Evolutionary conservation across 208 protist species (phyloP), one percentile per base, ranked within the genome.

Genomic region (Endotrypanum monterogeii): DNA sequence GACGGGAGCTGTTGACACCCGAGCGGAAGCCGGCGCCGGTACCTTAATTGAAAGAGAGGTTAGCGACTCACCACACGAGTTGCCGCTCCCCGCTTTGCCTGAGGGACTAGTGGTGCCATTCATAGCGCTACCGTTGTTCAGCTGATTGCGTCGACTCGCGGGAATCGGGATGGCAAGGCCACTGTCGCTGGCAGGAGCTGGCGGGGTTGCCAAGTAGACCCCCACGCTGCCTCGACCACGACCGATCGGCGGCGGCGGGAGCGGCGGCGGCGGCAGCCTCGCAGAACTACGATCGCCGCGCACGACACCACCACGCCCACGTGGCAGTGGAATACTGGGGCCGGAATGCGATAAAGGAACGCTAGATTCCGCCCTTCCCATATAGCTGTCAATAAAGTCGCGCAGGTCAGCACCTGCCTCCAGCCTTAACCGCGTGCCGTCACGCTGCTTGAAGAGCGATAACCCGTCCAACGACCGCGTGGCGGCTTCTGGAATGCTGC

Each of bases 361-460:
- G 20, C n/a, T 16, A 7, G 54, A 41, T 52, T 78, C 73, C 8
- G 20, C 63, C 62, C 70, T 76, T 35, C 50, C 28, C 12, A 51
- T 37, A n/a, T 78, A 54, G 16, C 67, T 69, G 50, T 89, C 79
- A 39, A 84, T 82, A 41, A 90, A 69, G 35, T 91, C 79, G 52
- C 83, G 88, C 52, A 90, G 73, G 41, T 78, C 76, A n/a, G 78
- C 74, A 61, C 85, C 90, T 20, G 89, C 76, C 56, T 89, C 87
- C 23, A 80, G 82, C 72, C 87, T 89, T 54, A 94, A 62, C 41
- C 80, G 79, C 23, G 82, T 78, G 39, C 87, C 90, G 81, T 92
- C 84, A 23, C 78, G 77, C 77, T 87, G 84, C 67, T 78, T 90
- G 50, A 80, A 50, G 25, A 94, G 73, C n/a, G 70, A 66, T n/a